Percentiles rank a stretch among this genome's conserved stretches.
Evolutionary conservation across 495 filamentous ascomycete genomes (phyloP).

Genomic region (Daldinia decipiens): DNA sequence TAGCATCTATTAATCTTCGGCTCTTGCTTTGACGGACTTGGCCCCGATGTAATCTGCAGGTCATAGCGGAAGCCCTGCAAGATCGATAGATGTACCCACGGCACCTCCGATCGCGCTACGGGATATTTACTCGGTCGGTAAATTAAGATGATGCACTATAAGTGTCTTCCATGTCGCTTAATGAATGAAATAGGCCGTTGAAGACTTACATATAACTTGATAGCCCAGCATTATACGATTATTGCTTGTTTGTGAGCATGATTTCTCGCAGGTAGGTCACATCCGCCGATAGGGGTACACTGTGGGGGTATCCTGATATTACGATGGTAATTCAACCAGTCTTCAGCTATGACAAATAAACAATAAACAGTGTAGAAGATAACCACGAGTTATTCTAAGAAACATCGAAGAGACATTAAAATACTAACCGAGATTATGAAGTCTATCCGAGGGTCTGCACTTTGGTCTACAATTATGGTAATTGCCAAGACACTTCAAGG

Average conservation of each 20-base stretch:
- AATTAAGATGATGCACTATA: not conserved
- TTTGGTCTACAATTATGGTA: not conserved
- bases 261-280: not conserved
- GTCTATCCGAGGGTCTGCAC: not conserved
- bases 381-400: not conserved
- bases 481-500: not conserved
- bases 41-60: constrained; percentile 20
- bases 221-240: not conserved
- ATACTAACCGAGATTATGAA: not conserved
- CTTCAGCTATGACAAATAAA: not conserved
- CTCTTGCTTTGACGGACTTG: constrained; percentile 22
- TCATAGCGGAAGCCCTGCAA: constrained; percentile 14
- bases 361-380: not conserved
- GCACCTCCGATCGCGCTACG: not conserved
- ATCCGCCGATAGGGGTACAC: not conserved
- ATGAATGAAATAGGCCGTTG: not conserved
- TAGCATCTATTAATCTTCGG: constrained; percentile 3
- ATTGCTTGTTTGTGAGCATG: not conserved
- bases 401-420: not conserved
- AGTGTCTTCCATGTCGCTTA: not conserved
- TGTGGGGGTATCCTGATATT: not conserved
- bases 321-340: not conserved
- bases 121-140: not conserved
- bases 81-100: constrained; percentile 15
- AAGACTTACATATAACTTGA: not conserved